Conservation (phyloP, 225 moss, liverwort and hornwort species). For the Takakia lepidozioides region DNA sequence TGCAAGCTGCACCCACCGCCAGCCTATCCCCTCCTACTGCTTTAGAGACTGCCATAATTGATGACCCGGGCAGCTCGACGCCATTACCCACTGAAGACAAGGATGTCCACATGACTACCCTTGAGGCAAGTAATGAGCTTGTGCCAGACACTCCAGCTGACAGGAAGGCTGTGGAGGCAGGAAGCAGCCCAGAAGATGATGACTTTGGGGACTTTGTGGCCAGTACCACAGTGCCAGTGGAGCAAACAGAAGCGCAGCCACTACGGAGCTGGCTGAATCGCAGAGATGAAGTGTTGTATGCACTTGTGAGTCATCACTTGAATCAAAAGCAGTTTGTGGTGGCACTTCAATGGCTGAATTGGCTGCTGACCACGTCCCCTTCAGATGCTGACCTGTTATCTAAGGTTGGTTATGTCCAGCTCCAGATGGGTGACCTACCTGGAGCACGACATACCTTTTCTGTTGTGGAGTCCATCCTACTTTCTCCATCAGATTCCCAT, state of each 20-base stretch:
- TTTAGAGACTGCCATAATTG: conserved; percentile 12
- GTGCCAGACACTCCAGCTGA: conserved; percentile 7
- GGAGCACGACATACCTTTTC: conserved; percentile 91
- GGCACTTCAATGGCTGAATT: conserved; percentile 83
- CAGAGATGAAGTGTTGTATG: conserved; percentile 74
- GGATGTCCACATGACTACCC: conserved; percentile 5
- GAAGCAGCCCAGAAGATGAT: conserved; percentile 58
- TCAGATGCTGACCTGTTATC: conserved; percentile 77
- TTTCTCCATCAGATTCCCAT: conserved; percentile 43
- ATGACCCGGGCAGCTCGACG: too few relatives aligned
- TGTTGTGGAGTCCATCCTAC: conserved; percentile 62
- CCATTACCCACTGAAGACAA: conserved; percentile 28
- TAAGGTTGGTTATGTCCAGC: conserved; percentile 91
- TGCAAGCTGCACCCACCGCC: conserved; percentile 34
- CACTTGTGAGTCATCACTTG: conserved; percentile 88
- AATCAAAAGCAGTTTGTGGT: conserved; percentile 81
- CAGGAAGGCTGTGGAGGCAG: conserved; percentile 22
- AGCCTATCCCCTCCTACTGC: conserved; percentile 11
- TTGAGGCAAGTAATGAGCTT: conserved; percentile 6
- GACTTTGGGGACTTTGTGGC: conserved; percentile 89
- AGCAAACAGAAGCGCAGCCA: conserved; percentile 32
- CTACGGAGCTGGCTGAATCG: conserved; percentile 66
- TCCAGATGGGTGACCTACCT: conserved; percentile 88
- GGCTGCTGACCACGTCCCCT: conserved; percentile 51
- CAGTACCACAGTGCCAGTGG: conserved; percentile 25